Conservation (phyloP, 1,139 yeast genomes). For the Schwanniomyces etchellsii region DNA sequence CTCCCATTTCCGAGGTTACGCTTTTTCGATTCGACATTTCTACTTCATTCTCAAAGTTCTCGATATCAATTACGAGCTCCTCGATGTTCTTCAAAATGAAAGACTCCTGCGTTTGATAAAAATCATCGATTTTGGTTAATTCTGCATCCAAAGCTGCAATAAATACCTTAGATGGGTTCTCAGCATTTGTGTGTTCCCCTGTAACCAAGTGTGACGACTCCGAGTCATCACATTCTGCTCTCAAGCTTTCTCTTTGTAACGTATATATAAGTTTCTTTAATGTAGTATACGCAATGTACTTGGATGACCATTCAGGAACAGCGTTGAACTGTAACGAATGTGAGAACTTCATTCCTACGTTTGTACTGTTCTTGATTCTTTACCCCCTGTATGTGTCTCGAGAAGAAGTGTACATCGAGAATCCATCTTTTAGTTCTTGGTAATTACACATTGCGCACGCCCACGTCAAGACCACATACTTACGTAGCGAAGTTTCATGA, state of each 20-base stretch:
- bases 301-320: constrained; percentile 74
- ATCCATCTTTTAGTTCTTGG: no score
- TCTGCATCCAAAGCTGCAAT: constrained; percentile 53
- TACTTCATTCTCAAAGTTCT: constrained; percentile 36
- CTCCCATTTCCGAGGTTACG: constrained; percentile 9
- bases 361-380: no score
- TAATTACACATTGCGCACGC: no score
- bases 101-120: constrained; percentile 49
- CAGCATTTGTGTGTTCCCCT: constrained; percentile 9
- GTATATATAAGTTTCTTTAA: constrained; percentile 60
- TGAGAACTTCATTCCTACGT: constrained; percentile 60
- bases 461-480: no score
- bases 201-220: constrained; percentile 27
- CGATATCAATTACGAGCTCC: constrained; percentile 47
- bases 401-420: no score
- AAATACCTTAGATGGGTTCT: constrained; percentile 33
- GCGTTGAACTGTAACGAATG: constrained; percentile 69
- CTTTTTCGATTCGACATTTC: constrained; percentile 4
- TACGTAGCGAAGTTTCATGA: no score
- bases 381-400: no score
- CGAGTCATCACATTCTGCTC: constrained; percentile 19
- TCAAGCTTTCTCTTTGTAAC: constrained; percentile 52
- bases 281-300: constrained; percentile 60
- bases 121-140: constrained; percentile 52
- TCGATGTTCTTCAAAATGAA: constrained; percentile 44